phyloP scores from a whole-genome alignment of 768 basidiomycete genomes.

The Jaapia argillacea region DNA sequence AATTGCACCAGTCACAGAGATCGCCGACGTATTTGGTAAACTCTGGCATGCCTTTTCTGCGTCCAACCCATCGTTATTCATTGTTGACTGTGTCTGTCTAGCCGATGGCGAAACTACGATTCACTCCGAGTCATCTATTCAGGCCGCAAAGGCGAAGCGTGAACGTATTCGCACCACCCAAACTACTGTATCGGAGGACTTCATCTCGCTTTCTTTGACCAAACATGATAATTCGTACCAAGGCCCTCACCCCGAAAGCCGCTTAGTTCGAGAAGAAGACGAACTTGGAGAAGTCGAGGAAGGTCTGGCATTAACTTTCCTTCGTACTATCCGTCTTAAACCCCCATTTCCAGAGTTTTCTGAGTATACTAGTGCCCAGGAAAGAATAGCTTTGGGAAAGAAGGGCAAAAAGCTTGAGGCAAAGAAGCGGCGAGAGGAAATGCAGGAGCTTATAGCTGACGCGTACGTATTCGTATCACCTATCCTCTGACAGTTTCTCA shows the following conservation, averaged over 20 bases:
- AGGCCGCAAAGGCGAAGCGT: slow-evolving; percentile 66
- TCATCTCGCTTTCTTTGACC: slow-evolving; percentile 66
- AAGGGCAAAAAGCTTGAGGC: slow-evolving; percentile 69
- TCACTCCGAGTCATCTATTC: slow-evolving; percentile 62
- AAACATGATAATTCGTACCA: slow-evolving; percentile 40
- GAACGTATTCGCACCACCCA: slow-evolving; percentile 50
- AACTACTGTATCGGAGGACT: slow-evolving; percentile 48
- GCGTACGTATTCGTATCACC: slow-evolving; percentile 38
- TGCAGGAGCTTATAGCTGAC: slow-evolving; percentile 76
- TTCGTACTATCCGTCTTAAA: slow-evolving; percentile 1
- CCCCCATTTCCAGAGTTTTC: slow-evolving; percentile 50
- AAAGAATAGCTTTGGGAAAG: slow-evolving; percentile 78
- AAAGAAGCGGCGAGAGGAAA: slow-evolving; percentile 51
- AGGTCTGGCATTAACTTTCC: slow-evolving; percentile 31
- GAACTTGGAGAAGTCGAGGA: slow-evolving; percentile 85
- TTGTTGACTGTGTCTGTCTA: slow-evolving; percentile 6
- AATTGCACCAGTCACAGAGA: slow-evolving; percentile 19
- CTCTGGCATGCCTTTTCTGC: neutral
- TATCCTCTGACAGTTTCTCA: slow-evolving; percentile 1
- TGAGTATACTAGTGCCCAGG: slow-evolving; percentile 81
- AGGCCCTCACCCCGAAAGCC: slow-evolving; percentile 80
- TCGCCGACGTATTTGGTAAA: slow-evolving; percentile 22
- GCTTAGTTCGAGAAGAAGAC: slow-evolving; percentile 78
- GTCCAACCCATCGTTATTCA: neutral
- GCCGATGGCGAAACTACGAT: slow-evolving; percentile 37